phyloP scores from a whole-genome alignment of 2,329 filamentous ascomycete genomes.

The Huntiella moniliformis region DNA sequence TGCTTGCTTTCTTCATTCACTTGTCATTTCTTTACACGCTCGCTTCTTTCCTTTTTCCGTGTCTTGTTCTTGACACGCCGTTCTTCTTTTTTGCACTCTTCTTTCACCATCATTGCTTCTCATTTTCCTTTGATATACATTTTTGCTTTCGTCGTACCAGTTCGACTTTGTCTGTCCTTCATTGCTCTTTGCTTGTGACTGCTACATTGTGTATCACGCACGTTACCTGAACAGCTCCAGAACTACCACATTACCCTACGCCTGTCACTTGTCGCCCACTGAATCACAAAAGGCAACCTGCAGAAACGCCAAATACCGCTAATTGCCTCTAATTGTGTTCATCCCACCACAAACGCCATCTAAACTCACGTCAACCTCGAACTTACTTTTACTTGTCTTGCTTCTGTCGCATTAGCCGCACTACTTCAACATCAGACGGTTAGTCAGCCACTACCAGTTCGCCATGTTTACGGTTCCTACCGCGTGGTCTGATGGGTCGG shows the following conservation, averaged over 20 bases:
- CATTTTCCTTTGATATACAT: not conserved
- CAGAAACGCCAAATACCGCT: not conserved
- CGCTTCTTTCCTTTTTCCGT: not conserved
- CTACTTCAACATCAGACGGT: not conserved
- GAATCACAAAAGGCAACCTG: not conserved
- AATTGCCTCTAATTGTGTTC: no score
- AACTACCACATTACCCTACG: no score
- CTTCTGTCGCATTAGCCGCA: not conserved
- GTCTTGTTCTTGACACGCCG: not conserved
- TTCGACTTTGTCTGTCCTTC: no score
- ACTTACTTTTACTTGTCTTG: not conserved
- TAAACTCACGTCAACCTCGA: not conserved
- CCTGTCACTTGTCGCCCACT: not conserved
- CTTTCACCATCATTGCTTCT: not conserved
- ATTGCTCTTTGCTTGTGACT: not conserved
- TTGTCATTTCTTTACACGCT: not conserved
- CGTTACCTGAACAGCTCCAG: no score
- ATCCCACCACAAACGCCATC: no score
- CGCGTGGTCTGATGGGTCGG: slow-evolving; percentile 11
- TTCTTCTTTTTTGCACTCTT: not conserved
- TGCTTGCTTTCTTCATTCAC: not conserved
- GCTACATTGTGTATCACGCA: not conserved
- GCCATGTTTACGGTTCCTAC: slow-evolving; percentile 12
- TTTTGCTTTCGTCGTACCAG: not conserved
- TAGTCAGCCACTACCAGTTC: not conserved